Evolutionary conservation across 768 basidiomycete species (phyloP).

Genomic region (Boletus rubescentipes): DNA sequence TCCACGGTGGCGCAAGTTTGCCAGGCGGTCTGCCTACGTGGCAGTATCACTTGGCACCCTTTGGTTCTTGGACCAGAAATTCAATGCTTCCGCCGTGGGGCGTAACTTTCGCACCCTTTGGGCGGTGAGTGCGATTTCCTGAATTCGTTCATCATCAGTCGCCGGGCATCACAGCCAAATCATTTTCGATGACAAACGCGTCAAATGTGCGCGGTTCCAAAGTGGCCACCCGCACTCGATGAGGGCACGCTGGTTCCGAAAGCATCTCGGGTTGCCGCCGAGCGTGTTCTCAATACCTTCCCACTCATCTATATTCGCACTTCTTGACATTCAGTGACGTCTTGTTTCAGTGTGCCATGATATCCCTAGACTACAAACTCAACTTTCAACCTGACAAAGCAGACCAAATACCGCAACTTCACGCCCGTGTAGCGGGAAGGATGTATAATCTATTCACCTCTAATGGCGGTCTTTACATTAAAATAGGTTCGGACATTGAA

Average conservation of each 20-base stretch:
- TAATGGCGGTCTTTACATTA: constrained; percentile 86
- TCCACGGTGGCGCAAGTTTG: constrained; percentile 15
- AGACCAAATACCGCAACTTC: constrained; percentile 74
- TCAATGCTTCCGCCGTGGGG: constrained; percentile 48
- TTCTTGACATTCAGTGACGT: constrained; percentile 2
- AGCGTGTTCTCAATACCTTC: background rate
- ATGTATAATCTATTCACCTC: constrained; percentile 73
- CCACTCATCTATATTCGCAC: background rate
- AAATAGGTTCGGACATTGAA: constrained; percentile 54
- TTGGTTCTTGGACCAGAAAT: constrained; percentile 41
- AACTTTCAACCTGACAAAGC: constrained; percentile 78
- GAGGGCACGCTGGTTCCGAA: background rate
- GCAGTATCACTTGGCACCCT: constrained; percentile 30
- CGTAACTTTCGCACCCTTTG: constrained; percentile 50
- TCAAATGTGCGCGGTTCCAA: background rate
- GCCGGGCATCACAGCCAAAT: background rate
- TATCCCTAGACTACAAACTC: constrained; percentile 82
- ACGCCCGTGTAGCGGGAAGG: constrained; percentile 79
- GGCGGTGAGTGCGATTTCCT: constrained; percentile 38
- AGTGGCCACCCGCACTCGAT: too few species aligned
- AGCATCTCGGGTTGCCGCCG: background rate
- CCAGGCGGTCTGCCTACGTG: constrained; percentile 24
- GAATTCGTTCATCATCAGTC: background rate
- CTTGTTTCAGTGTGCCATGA: constrained; percentile 54
- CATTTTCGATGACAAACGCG: background rate